Base-by-base conservation (phyloP, 306 rosid genomes). In the Cucurbita argyrosperma region DNA sequence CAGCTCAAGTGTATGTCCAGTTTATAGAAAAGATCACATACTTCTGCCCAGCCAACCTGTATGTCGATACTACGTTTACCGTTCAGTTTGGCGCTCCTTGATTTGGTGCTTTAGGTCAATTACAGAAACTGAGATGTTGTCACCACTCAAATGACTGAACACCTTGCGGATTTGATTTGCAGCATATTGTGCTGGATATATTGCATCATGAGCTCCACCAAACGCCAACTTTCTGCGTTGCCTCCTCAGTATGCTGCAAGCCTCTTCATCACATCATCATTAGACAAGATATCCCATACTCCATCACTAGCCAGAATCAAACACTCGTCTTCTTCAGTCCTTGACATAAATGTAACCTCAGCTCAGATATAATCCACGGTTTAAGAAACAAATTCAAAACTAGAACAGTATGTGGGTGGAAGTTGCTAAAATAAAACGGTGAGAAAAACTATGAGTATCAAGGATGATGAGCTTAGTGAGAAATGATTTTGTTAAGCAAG, bases 281-380 rank as follows among this genome's bases (percentile, higher is more conserved):
- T 74, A 1, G 82, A 79, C 54, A 79, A 66, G 19, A 81, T 85
- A 77, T 76, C 85, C 87, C 85, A 79, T 57, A 81, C 61, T 61
- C 85, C 85, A 77, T 84, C 82, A 56, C 82, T 84, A 9, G 85
- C 88, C 18, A 84, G 54, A 39, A 84, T 70, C 72, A 81, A 42
- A 72, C 85, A 79, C 18, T 84, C 83, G 47, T 84, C 85, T 43
- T 71, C 78, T 5, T 74, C 54, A 11, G 10, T 49, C 46, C 83
- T 30, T 6, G 60, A 56, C 13, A 71, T 61, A 50, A 82, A 49
- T 21, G 88, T 77, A 40, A 84, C 49, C 71, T 81, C 83, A 3
- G 85, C 51, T 84, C 72, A 3, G 72, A 76, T 42, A 64, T 84
- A 5, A 81, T 67, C 52, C 74, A 49, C 5, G 72, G 77, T 62